Conservation (phyloP, 805 yeast species). For the Hanseniaspora meyeri region DNA sequence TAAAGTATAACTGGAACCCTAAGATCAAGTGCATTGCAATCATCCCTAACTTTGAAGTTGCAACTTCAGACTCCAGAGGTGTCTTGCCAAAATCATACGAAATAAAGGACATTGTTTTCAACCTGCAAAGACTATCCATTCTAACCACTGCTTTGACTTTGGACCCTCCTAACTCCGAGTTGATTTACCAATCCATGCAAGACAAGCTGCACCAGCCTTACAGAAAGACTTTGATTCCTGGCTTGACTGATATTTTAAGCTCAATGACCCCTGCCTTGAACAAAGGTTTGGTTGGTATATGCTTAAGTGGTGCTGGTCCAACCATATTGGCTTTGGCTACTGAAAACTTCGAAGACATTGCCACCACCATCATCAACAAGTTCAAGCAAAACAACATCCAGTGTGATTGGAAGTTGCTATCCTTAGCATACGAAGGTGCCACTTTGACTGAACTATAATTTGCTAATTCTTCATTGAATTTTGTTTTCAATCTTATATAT, state of each 20-base stretch:
- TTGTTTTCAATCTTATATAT: too few species aligned
- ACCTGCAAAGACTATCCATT: slow-evolving; percentile 84
- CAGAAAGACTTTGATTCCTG: slow-evolving; percentile 83
- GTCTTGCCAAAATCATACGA: slow-evolving; percentile 75
- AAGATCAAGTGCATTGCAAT: slow-evolving; percentile 79
- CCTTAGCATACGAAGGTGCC: slow-evolving; percentile 83
- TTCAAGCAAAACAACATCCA: slow-evolving; percentile 54
- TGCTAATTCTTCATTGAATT: neutral
- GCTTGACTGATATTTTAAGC: slow-evolving; percentile 65
- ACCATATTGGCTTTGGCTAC: slow-evolving; percentile 91
- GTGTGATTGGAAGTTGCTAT: slow-evolving; percentile 75
- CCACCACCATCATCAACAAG: slow-evolving; percentile 56
- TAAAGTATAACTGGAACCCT: slow-evolving; percentile 70
- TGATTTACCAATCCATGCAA: slow-evolving; percentile 91
- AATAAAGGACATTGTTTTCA: slow-evolving; percentile 75
- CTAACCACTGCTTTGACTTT: slow-evolving; percentile 85
- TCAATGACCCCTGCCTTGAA: slow-evolving; percentile 71
- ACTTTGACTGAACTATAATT: slow-evolving; percentile 27
- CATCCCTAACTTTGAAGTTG: slow-evolving; percentile 87
- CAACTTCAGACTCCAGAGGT: slow-evolving; percentile 82
- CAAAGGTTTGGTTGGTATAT: slow-evolving; percentile 82
- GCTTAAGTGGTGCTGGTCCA: slow-evolving; percentile 97
- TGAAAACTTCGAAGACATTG: slow-evolving; percentile 70
- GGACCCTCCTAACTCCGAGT: slow-evolving; percentile 65
- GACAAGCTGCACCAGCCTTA: slow-evolving; percentile 97